Conservation (phyloP, 768 basidiomycete species). For the Lepiota venenata region DNA sequence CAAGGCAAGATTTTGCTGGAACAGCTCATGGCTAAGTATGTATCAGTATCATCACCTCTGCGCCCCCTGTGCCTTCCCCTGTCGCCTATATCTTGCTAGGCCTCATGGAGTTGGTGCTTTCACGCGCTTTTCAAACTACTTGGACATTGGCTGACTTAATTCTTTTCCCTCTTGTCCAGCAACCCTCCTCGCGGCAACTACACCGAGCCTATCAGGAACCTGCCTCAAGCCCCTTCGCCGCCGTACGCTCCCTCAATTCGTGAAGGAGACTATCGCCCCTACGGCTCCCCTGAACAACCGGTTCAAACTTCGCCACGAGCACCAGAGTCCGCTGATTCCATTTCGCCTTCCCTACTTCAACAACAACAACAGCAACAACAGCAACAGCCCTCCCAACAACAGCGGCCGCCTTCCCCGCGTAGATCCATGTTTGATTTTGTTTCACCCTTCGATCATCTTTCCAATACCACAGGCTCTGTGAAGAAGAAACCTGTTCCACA, state of each 20-base stretch:
- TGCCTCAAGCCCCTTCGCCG: slow-evolving; percentile 41
- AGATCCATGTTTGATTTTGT: slow-evolving; percentile 85
- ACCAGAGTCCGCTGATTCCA: slow-evolving; percentile 24
- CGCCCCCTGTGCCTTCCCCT: slow-evolving; percentile 11
- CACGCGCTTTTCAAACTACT: slow-evolving; percentile 32
- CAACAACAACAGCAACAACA: slow-evolving; percentile 30
- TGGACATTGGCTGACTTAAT: slow-evolving; percentile 3
- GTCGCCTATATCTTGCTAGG: slow-evolving; percentile 20
- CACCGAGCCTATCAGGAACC: slow-evolving; percentile 41
- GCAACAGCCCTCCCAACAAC: slow-evolving; percentile 38
- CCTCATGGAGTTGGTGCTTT: slow-evolving; percentile 13
- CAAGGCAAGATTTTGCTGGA: slow-evolving; percentile 71
- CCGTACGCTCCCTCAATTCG: slow-evolving; percentile 41
- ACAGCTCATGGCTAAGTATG: slow-evolving; percentile 80
- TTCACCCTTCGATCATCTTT: slow-evolving; percentile 80
- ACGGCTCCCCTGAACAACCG: slow-evolving; percentile 37
- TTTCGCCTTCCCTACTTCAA: slow-evolving; percentile 28
- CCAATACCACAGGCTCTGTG: slow-evolving; percentile 39
- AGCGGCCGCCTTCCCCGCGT: slow-evolving; percentile 63
- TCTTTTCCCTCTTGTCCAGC: slow-evolving; percentile 6
- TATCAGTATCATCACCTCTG: slow-evolving; percentile 14
- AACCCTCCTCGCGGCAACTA: slow-evolving; percentile 30
- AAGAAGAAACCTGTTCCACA: slow-evolving; percentile 73
- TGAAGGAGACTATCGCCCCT: slow-evolving; percentile 44
- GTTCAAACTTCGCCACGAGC: slow-evolving; percentile 37